phyloP scores from a whole-genome alignment of 805 yeast genomes.

The Hyphopichia homilentoma region DNA sequence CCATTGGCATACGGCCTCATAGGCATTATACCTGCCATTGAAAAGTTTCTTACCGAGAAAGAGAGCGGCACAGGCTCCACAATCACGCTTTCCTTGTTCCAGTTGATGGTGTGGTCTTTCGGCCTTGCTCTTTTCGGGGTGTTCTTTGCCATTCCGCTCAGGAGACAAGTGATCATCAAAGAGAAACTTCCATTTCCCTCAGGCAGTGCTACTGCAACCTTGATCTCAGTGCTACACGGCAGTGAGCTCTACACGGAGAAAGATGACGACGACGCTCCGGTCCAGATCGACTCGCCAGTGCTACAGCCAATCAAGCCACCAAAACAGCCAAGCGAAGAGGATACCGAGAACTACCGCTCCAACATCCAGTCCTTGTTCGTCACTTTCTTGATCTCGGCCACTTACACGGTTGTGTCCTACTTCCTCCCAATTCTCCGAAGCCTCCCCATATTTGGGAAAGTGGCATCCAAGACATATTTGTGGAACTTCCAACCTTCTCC shows the following conservation, averaged over 20 bases:
- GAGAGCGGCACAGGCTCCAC: constrained; percentile 63
- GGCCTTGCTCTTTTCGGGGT: constrained; percentile 94
- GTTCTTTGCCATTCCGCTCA: constrained; percentile 85
- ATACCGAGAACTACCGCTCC: constrained; percentile 31
- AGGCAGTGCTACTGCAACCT: constrained; percentile 93
- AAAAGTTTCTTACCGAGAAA: constrained; percentile 72
- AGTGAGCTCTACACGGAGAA: constrained; percentile 47
- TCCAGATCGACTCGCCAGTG: neutral
- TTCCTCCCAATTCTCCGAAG: constrained; percentile 65
- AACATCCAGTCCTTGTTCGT: constrained; percentile 57
- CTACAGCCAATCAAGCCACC: neutral
- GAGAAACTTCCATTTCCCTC: constrained; percentile 91
- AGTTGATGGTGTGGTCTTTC: constrained; percentile 74
- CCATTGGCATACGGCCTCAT: constrained; percentile 94
- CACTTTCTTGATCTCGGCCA: constrained; percentile 68
- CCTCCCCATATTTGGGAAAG: constrained; percentile 73
- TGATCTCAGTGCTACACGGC: constrained; percentile 82
- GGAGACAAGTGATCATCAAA: constrained; percentile 81
- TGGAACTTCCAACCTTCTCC: constrained; percentile 97
- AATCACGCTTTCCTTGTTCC: constrained; percentile 36
- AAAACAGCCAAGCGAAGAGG: neutral
- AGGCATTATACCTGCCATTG: constrained; percentile 95
- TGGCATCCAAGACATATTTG: constrained; percentile 58
- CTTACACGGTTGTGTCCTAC: constrained; percentile 68
- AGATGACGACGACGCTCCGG: constrained; percentile 2